Conservation (phyloP, 257 asterid genomes). For the Capsicum rhomboideum region DNA sequence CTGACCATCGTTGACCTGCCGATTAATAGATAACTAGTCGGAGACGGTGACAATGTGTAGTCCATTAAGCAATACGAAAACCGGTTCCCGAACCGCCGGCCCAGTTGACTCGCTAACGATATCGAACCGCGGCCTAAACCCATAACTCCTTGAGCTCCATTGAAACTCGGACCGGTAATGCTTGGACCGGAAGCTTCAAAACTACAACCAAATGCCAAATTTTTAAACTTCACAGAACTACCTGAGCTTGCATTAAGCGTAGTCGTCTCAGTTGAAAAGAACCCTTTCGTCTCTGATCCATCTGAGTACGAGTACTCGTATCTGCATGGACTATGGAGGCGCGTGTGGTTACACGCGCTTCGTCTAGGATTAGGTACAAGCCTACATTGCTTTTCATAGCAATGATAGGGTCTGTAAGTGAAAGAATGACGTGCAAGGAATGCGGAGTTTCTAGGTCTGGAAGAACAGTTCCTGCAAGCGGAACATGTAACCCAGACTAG, state of each 20-base stretch:
- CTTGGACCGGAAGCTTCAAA: constrained; percentile 61
- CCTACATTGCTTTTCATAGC: constrained; percentile 45
- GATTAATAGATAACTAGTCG: constrained; percentile 59
- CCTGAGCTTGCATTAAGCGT: constrained; percentile 53
- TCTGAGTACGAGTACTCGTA: constrained; percentile 65
- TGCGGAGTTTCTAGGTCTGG: constrained; percentile 33
- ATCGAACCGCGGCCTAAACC: constrained; percentile 86
- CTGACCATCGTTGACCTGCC: constrained; percentile 34
- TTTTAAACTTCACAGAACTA: constrained; percentile 16
- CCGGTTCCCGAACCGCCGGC: constrained; percentile 52
- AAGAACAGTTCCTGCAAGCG: constrained; percentile 50
- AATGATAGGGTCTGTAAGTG: constrained; percentile 59
- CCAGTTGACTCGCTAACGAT: constrained; percentile 55
- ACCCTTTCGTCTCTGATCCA: constrained; percentile 62
- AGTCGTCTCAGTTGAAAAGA: constrained; percentile 62
- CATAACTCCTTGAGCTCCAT: constrained; percentile 64
- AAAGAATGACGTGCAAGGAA: constrained; percentile 63
- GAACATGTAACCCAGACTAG: constrained; percentile 85
- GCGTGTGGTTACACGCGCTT: constrained; percentile 53
- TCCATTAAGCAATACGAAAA: constrained; percentile 78
- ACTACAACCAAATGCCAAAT: constrained; percentile 60
- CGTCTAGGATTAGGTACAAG: constrained; percentile 47
- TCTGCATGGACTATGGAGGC: constrained; percentile 69
- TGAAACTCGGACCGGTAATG: constrained; percentile 52
- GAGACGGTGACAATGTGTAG: constrained; percentile 61